Conservation (phyloP, 805 yeast species). For the Schizosaccharomyces lindneri region DNA sequence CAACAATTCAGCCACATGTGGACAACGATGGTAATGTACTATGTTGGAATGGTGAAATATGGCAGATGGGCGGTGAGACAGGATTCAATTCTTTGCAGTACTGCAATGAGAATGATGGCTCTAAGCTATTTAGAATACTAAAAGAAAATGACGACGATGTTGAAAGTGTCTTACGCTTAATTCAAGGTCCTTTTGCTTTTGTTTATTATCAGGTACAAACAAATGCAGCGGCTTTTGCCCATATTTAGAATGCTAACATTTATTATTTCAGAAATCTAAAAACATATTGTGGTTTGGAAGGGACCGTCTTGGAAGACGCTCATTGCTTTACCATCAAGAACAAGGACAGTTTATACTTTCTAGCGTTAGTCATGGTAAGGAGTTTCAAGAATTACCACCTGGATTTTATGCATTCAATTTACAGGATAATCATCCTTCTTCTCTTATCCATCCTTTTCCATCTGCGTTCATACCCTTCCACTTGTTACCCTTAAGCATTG, state of each 20-base stretch:
- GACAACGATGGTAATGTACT: slow-evolving; percentile 17
- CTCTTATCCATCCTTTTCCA: not conserved
- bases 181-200: slow-evolving; percentile 70
- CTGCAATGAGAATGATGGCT: slow-evolving; percentile 33
- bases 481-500: not conserved
- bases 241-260: too few species aligned
- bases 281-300: slow-evolving; percentile 46
- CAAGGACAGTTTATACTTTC: slow-evolving; percentile 4
- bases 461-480: not conserved
- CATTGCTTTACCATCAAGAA: slow-evolving; percentile 19
- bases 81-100: not conserved
- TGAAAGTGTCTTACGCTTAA: slow-evolving; percentile 21
- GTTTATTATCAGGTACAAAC: slow-evolving; percentile 18
- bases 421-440: not conserved
- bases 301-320: slow-evolving; percentile 60
- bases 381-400: slow-evolving; percentile 17
- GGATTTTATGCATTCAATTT: slow-evolving; percentile 9
- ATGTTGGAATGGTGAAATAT: slow-evolving; percentile 82
- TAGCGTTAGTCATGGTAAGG: slow-evolving; percentile 6
- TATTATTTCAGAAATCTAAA: slow-evolving; percentile 1
- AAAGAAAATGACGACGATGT: slow-evolving; percentile 1
- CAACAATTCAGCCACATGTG: slow-evolving; percentile 44
- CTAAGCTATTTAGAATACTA: slow-evolving; percentile 22
- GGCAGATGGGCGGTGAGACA: slow-evolving; percentile 18
- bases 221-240: too few species aligned